phyloP scores from a whole-genome alignment of 257 asterid species.

The Solanum pimpinellifolium region DNA sequence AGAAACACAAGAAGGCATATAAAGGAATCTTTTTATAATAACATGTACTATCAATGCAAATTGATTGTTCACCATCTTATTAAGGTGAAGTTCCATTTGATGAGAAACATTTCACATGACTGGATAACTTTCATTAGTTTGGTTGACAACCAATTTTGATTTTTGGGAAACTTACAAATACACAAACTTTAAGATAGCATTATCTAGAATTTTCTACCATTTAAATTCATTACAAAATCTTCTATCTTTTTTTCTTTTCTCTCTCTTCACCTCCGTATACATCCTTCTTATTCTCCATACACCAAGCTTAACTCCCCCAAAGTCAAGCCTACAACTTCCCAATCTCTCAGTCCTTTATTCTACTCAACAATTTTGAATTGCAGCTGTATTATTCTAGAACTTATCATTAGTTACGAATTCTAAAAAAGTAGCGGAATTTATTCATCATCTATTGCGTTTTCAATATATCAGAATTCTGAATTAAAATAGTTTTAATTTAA shows the following conservation, averaged over 20 bases:
- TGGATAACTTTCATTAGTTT: not conserved
- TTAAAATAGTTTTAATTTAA: too few species aligned
- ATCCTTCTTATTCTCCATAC: not conserved
- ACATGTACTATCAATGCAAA: not conserved
- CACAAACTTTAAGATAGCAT: not conserved
- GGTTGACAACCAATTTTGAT: not conserved
- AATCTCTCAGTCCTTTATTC: too few species aligned
- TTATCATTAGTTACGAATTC: not conserved
- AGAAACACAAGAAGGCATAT: not conserved
- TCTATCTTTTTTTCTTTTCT: not conserved
- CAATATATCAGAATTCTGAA: too few species aligned
- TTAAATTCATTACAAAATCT: not conserved
- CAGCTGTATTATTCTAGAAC: not conserved
- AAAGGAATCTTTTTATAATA: not conserved
- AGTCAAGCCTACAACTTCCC: not conserved
- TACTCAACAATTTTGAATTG: not conserved
- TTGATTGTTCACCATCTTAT: not conserved
- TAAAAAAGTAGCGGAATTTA: too few species aligned
- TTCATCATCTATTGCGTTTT: not conserved
- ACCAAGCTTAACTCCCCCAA: not conserved
- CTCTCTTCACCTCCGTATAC: not conserved
- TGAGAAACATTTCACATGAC: not conserved
- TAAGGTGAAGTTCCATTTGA: not conserved
- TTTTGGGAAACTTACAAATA: not conserved
- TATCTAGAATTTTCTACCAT: too few species aligned